Base-by-base conservation (phyloP, 2,329 filamentous ascomycete genomes). In the Macrophomina phaseolina region DNA sequence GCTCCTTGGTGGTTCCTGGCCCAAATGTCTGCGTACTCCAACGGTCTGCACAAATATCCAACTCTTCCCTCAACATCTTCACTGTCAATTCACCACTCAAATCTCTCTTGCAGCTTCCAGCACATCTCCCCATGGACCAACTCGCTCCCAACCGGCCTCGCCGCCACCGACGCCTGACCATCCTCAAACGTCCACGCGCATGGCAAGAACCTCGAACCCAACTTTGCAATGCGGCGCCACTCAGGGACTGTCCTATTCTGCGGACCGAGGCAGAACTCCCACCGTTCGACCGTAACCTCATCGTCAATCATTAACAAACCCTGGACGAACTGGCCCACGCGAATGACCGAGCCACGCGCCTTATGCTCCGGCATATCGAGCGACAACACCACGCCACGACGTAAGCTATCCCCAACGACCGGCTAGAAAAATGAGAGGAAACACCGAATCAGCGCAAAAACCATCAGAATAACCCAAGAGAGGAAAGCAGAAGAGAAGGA, bases 311-410 rank as follows among this genome's bases (percentile, higher is more conserved):
- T 81, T 60, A 87, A 38, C 4, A 90, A 73, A 0, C 84, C 87
- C 78, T 91, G 88, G 45, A 81, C 85, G 68, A 80, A 83, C 66
- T 81, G 77, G 0, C 86, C 88, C 1, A 90, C 72, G 28, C 84
- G 74, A 0, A 90, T 77, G 0, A 88, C 79, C 68, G 85, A 76
- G 0, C 88, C 88, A 1, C 83, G 76, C 2, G 76, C 77, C 14
- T 70, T 69, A 7, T 69, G 68, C 2, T 67, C 67, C 8, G 75
- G 77, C 7, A 76, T 73, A 8, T 81, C 76, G 34, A 81, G 72
- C 68, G 75, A 72, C 46, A 86, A 71, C 38, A 88, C 83, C 5
- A 72, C 67, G 69, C 77, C 74, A 3, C 68, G 65, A 32, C 71
- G 77, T 11, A 40, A 0, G 6, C 18, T n/a, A 32, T 67, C 66